phyloP scores from a whole-genome alignment of 139 green algal species.

The Volvox reticuliferus region DNA sequence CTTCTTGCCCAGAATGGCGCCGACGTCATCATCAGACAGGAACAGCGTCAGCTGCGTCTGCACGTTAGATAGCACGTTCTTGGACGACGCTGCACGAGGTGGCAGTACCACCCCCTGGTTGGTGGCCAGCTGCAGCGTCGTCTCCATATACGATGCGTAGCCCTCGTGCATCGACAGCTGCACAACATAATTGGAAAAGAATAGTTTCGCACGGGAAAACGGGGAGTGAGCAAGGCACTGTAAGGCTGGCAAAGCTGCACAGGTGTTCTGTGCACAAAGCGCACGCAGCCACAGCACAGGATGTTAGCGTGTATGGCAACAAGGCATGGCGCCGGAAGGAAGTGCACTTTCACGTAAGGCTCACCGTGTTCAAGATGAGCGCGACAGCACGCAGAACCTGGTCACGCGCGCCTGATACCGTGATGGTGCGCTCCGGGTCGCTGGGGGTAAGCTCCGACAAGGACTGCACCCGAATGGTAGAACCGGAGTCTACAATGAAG shows the following conservation, averaged over 20 bases:
- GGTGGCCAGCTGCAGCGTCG: slow-evolving; percentile 74
- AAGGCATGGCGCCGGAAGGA: background rate
- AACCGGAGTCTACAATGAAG: slow-evolving; percentile 77
- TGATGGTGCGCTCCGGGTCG: slow-evolving; percentile 74
- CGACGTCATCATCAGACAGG: slow-evolving; percentile 72
- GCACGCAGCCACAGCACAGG: too few species aligned
- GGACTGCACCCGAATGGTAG: slow-evolving; percentile 75
- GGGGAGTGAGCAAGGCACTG: too few species aligned
- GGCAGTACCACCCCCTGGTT: slow-evolving; percentile 68
- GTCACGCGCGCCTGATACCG: slow-evolving; percentile 62
- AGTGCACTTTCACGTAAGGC: background rate
- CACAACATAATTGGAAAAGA: background rate
- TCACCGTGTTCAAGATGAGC: slow-evolving; percentile 75
- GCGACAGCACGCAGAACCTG: slow-evolving; percentile 72
- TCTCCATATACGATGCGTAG: slow-evolving; percentile 73
- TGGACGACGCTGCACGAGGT: slow-evolving; percentile 48
- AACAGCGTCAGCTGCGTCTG: slow-evolving; percentile 47
- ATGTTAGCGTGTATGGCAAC: too few species aligned
- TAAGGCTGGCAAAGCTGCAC: too few species aligned
- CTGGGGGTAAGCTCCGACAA: slow-evolving; percentile 68
- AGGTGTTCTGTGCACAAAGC: too few species aligned
- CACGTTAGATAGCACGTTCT: slow-evolving; percentile 51
- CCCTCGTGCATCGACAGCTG: slow-evolving; percentile 70
- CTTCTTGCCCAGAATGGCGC: slow-evolving; percentile 72
- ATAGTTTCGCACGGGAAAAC: background rate